Conservation (phyloP, 345 rosid genomes). For the Salix koriyanagi region DNA sequence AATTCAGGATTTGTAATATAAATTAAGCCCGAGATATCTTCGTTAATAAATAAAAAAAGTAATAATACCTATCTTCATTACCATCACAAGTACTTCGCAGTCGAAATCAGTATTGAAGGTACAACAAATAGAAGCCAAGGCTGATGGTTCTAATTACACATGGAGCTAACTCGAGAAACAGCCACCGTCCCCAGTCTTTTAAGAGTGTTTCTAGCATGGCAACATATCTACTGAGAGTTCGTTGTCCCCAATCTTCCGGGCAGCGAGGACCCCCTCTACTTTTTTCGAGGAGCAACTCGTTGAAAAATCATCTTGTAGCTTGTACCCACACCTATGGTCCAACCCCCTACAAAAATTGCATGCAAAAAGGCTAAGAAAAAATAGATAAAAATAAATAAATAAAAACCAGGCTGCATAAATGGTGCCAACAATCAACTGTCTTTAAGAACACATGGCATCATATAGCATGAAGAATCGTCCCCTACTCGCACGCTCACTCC, state of each 20-base stretch:
- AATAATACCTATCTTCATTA: too few species aligned
- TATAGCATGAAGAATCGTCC: background rate
- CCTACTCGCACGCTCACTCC: background rate
- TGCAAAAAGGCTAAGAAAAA: background rate
- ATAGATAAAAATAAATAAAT: too few species aligned
- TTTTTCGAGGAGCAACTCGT: background rate
- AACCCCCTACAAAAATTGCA: background rate
- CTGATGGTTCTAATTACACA: too few species aligned
- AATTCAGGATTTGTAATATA: too few species aligned
- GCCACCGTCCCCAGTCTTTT: background rate
- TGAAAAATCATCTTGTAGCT: background rate
- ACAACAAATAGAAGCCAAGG: too few species aligned
- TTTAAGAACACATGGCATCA: slow-evolving; percentile 1
- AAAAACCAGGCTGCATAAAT: background rate
- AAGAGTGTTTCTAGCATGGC: background rate
- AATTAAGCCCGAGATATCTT: fast-evolving
- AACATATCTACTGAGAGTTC: background rate
- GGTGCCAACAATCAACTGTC: background rate
- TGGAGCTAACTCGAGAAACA: background rate
- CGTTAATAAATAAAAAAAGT: too few species aligned
- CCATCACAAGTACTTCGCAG: too few species aligned
- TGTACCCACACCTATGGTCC: background rate
- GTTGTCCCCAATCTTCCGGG: background rate
- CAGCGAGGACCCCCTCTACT: background rate
- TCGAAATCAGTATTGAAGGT: background rate